Evolutionary conservation across 129 eudicot genomes (phyloP).

Genomic region (Rutidosis leptorrhynchoides): DNA sequence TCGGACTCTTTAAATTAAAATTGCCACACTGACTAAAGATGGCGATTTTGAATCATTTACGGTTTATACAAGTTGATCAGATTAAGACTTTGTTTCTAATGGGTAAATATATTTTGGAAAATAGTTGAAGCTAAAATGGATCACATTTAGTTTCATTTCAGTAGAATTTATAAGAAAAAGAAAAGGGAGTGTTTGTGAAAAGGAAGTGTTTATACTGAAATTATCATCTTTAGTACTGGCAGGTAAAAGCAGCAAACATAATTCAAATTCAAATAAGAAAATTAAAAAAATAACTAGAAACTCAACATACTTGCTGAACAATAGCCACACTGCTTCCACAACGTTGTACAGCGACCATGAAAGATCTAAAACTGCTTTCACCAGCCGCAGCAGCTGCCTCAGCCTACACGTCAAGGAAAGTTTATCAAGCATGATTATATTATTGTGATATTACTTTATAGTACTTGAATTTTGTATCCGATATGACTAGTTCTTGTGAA

Average conservation of each 20-base stretch:
- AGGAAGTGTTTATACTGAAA: too few relatives aligned
- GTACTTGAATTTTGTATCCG: not conserved
- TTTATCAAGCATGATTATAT: slow-evolving; percentile 17
- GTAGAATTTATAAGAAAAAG: not conserved
- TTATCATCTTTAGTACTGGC: not conserved
- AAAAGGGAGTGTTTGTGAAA: not conserved
- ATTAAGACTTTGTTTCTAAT: not conserved
- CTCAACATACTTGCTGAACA: slow-evolving; percentile 94
- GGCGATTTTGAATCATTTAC: not conserved
- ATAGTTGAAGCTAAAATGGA: not conserved
- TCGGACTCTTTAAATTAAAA: slow-evolving; percentile 17
- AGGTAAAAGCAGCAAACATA: too few relatives aligned
- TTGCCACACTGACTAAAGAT: not conserved
- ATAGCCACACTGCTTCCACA: slow-evolving; percentile 99
- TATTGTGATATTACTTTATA: not conserved
- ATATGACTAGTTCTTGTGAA: slow-evolving; percentile 15
- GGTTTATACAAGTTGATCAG: not conserved
- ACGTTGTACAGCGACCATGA: slow-evolving; percentile 99
- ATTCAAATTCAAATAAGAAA: too few relatives aligned
- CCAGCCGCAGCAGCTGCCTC: slow-evolving; percentile 99
- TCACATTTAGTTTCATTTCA: not conserved
- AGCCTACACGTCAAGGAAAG: slow-evolving; percentile 53
- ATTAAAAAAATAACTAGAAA: too few relatives aligned
- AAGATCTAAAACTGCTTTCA: slow-evolving; percentile 98
- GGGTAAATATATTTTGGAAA: too few relatives aligned